Evolutionary conservation across 768 basidiomycete species (phyloP), one percentile per base, ranked within the genome.

Genomic region (Amanita polypyramis): DNA sequence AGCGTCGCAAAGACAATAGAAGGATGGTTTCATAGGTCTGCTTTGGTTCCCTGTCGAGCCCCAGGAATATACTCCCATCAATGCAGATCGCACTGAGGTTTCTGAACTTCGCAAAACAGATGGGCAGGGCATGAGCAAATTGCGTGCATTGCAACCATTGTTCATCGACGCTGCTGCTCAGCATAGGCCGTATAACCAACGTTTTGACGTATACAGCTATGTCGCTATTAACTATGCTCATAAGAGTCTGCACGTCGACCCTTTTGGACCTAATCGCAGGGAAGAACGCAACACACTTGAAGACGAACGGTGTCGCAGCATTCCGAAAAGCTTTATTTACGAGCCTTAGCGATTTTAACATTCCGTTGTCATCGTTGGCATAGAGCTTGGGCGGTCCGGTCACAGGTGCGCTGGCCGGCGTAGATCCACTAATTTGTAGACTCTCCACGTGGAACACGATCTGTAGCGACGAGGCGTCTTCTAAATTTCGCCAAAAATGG

Each of bases 61-160:
- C 44, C 11, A 45, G 8, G 34, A 45, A 45, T 15, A 27, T 20
- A 0, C 21, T 23, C 12, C 44, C 44, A 23, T 45, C 44, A 12
- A 45, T 45, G 15, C 14, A 23, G 14, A 45, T 45, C 35, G 44
- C 15, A 11, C 34, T 33, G 44, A 45, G 44, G 44, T 45, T 45
- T 8, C 12, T 14, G 33, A 34, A 36, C 21, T 36, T 36, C 14
- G 10, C 12, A 37, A 45, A 45, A 27, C 44, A 45, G 34, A 45
- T 11, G 19, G 44, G 44, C n/a, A 45, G 34, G 12, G 44, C 44
- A 36, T 35, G 35, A 11, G 44, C 33, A 11, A 45, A 45, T 19
- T 21, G 44, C 8, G 44, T 23, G 23, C 23, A 25, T 15, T 45
- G 44, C 1, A 17, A 9, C 44, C 44, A 45, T 21, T 45, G 44